These are phyloP conservation scores for Mortierella sp. DNA, from an alignment of 371 early-diverging fungal species.

Conservation along the genomic window DNA sequence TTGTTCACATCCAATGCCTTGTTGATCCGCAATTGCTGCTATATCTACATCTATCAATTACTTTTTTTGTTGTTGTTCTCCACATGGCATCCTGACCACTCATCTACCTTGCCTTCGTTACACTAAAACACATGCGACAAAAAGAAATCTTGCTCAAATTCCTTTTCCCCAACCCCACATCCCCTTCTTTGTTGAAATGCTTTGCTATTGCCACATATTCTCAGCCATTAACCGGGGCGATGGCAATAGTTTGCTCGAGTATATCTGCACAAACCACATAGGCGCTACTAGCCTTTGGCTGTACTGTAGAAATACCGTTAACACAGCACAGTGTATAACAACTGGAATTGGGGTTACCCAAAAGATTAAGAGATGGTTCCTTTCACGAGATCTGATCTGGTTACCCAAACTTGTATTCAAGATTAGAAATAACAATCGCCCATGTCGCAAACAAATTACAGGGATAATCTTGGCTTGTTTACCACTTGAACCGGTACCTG, in stretches of 20 bases:
- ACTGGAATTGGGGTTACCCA: too few relatives aligned
- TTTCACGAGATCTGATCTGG: background rate
- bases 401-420: background rate
- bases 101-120: background rate
- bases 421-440: background rate
- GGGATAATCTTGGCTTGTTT: too few relatives aligned
- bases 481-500: too few relatives aligned
- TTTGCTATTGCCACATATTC: background rate
- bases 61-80: background rate
- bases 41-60: background rate
- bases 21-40: too few relatives aligned
- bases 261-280: too few relatives aligned
- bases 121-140: background rate
- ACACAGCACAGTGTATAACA: too few relatives aligned
- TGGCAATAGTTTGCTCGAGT: background rate
- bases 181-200: background rate
- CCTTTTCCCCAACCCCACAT: background rate
- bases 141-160: background rate
- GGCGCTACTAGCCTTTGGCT: too few relatives aligned
- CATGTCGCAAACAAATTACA: too few relatives aligned
- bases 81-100: slow-evolving; percentile 3
- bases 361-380: too few relatives aligned
- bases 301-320: too few relatives aligned
- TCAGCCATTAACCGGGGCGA: background rate
- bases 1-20: too few relatives aligned